Evolutionary conservation across 176 grass and related monocot genomes (phyloP), one percentile per base, ranked within the genome.

Genomic region (Lolium perenne): DNA sequence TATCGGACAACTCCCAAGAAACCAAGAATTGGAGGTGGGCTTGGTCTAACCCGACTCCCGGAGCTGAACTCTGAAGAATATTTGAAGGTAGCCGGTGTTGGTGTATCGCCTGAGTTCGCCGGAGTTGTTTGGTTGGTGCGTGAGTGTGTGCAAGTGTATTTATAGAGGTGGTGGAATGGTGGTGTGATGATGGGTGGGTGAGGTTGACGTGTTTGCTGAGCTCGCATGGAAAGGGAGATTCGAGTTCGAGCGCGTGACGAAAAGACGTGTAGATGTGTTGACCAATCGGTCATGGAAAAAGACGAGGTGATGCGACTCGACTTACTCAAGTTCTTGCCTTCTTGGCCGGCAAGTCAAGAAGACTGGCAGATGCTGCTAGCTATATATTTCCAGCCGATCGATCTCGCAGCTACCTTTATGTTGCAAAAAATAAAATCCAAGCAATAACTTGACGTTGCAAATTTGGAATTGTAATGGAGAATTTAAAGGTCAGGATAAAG

Each of bases 191-290:
- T 70, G 1, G 10, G 68, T 41, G 2, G 18, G 22, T 64, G 61
- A 64, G 67, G 3, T 7, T 70, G 66, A 71, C 68, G 68, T 45
- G 68, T 6, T 71, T 71, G 68, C 40, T 71, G 68, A 71, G 68
- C 18, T 71, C 38, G 68, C 40, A 60, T 21, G 60, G 8, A 46
- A 18, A 70, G 9, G 10, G 68, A 5, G 9, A 40, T 40, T 40
- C 57, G 67, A 71, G 6, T 40, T 40, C 57, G 67, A 71, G 6
- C 17, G 67, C 17, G 16, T 38, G 38, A n/a, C 38, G 66, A n/a
- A 71, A 43, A 46, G 38, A 71, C 17, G 38, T 18, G 68, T 56
- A 16, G 65, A 38, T 10, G 7, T 18, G 6, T 13, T 56, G 54
- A 56, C 54, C 54, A 56, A 18, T 53, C 16, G 40, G 69, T 40